Evolutionary conservation across 768 basidiomycete species (phyloP).

Genomic region (Lactarius evosmus): DNA sequence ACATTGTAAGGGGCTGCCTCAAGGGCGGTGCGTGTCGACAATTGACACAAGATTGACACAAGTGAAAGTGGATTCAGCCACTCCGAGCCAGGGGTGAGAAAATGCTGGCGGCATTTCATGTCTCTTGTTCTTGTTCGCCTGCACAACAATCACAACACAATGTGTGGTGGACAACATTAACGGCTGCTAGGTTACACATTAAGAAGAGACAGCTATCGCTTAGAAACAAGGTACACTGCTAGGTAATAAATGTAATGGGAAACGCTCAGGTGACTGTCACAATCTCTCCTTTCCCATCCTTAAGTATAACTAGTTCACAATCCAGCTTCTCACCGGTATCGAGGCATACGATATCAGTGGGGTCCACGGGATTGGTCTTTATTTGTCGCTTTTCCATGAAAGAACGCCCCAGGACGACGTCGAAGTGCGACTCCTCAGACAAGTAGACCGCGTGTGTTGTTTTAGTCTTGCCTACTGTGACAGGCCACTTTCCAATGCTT

Average conservation of each 20-base stretch:
- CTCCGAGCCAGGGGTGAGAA: no score
- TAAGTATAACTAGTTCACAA: constrained; percentile 87
- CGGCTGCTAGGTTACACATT: constrained; percentile 19
- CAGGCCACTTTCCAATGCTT: constrained; percentile 79
- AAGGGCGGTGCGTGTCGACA: not conserved
- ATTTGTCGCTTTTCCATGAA: constrained; percentile 80
- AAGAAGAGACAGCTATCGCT: not conserved
- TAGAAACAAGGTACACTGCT: constrained; percentile 9
- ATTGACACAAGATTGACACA: not conserved
- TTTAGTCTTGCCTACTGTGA: constrained; percentile 54
- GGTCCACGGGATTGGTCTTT: constrained; percentile 76
- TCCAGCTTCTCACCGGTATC: constrained; percentile 91
- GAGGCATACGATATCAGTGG: constrained; percentile 86
- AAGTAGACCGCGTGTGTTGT: constrained; percentile 66
- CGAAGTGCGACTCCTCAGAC: constrained; percentile 93
- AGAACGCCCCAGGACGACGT: constrained; percentile 86
- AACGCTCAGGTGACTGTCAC: constrained; percentile 71
- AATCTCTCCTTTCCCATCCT: constrained; percentile 87
- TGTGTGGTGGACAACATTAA: not conserved
- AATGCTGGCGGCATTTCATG: not conserved
- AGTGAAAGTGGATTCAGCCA: not conserved
- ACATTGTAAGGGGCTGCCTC: not conserved
- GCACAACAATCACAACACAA: not conserved
- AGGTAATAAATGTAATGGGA: not conserved
- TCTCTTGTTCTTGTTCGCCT: not conserved